phyloP scores from a whole-genome alignment of 1,284 basidiomycete genomes.

The Fomitiporia mediterranea region DNA sequence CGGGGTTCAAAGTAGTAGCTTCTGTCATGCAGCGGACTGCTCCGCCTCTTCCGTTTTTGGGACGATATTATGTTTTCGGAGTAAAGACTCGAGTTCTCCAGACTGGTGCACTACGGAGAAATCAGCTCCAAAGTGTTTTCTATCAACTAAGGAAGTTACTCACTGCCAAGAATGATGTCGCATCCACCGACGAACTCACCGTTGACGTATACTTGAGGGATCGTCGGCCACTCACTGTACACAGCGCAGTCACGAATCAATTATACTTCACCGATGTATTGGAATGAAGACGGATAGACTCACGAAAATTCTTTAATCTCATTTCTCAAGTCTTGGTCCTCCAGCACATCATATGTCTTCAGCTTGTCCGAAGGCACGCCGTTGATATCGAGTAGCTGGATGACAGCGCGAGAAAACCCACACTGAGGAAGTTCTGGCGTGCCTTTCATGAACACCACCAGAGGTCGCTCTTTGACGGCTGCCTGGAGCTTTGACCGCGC shows the following conservation, averaged over 20 bases:
- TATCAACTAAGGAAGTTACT: slow-evolving; percentile 35
- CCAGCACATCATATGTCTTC: slow-evolving; percentile 87
- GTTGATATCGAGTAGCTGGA: slow-evolving; percentile 88
- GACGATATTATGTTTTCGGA: slow-evolving; percentile 71
- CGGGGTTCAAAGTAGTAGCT: not conserved
- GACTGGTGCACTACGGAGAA: slow-evolving; percentile 82
- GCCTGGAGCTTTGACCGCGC: slow-evolving; percentile 25
- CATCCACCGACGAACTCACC: slow-evolving; percentile 97
- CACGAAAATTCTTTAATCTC: slow-evolving; percentile 96
- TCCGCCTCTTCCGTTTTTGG: slow-evolving; percentile 28
- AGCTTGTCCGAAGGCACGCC: slow-evolving; percentile 78
- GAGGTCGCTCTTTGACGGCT: slow-evolving; percentile 46
- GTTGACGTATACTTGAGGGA: slow-evolving; percentile 92
- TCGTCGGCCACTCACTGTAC: slow-evolving; percentile 91
- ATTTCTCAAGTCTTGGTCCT: slow-evolving; percentile 77
- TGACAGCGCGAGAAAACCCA: slow-evolving; percentile 90
- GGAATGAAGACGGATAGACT: slow-evolving; percentile 32
- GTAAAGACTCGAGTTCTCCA: slow-evolving; percentile 85
- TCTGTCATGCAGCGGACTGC: not conserved
- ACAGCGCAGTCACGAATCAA: not conserved
- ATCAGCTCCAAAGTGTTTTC: not conserved
- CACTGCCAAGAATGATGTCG: slow-evolving; percentile 90
- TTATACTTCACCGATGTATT: not conserved
- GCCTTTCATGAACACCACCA: slow-evolving; percentile 70
- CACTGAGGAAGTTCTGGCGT: slow-evolving; percentile 68